phyloP scores from a whole-genome alignment of 331 rosid species.

The Arachis monticola region DNA sequence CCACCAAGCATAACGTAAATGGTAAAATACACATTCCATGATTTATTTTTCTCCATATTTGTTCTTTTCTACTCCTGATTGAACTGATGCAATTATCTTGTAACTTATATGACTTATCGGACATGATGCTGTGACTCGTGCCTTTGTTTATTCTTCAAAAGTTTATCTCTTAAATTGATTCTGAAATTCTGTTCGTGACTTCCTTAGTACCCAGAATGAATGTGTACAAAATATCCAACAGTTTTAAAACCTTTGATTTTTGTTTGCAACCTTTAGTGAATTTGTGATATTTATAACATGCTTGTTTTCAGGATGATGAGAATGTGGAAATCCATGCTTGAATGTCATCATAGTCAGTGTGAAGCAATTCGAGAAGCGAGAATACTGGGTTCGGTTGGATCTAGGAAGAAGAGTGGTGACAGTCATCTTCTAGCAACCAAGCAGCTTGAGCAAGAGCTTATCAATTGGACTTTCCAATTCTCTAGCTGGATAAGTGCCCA shows the following conservation, averaged over 20 bases:
- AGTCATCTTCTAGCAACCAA: slow-evolving; percentile 60
- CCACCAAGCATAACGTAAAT: slow-evolving; percentile 25
- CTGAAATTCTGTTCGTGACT: slow-evolving; percentile 18
- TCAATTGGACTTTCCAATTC: slow-evolving; percentile 83
- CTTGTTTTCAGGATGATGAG: slow-evolving; percentile 65
- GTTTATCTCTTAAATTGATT: not conserved
- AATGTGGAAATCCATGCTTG: slow-evolving; percentile 98
- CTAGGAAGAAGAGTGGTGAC: slow-evolving; percentile 67
- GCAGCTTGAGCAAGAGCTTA: slow-evolving; percentile 78
- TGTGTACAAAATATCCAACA: slow-evolving; percentile 2
- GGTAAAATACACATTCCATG: not conserved
- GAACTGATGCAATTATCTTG: not conserved
- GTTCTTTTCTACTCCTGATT: not conserved
- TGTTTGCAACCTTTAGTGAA: not conserved
- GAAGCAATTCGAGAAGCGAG: slow-evolving; percentile 85
- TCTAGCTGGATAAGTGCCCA: slow-evolving; percentile 84
- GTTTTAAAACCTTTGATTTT: not conserved
- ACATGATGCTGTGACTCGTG: not conserved
- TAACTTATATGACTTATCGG: not conserved
- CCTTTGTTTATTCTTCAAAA: slow-evolving; percentile 17
- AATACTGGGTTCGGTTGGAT: slow-evolving; percentile 72
- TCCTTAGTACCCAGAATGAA: slow-evolving; percentile 10
- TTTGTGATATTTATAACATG: slow-evolving; percentile 21
- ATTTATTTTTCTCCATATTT: not conserved
- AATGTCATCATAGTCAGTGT: slow-evolving; percentile 82